A percentile compares a stretch with the other conserved stretches of the same genome.
phyloP scores from a whole-genome alignment of 1,139 yeast species.

The Wickerhamiella pararugosa region DNA sequence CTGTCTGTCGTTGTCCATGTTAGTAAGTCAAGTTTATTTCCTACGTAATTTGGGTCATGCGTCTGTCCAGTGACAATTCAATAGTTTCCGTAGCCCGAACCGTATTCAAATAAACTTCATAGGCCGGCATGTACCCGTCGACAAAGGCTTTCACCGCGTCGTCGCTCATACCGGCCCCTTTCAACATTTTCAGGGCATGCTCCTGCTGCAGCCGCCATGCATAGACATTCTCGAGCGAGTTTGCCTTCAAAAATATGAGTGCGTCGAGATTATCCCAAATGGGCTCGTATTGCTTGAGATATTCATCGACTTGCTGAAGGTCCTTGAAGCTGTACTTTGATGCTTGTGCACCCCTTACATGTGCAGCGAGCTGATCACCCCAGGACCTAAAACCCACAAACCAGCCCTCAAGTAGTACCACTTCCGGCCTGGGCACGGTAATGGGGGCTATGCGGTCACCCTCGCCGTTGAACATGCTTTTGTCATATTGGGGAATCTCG shows the following conservation, averaged over 20 bases:
- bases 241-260: slow-evolving; percentile 50
- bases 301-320: slow-evolving; percentile 34
- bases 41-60: neutral
- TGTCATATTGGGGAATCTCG: slow-evolving; percentile 61
- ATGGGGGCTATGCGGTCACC: slow-evolving; percentile 50
- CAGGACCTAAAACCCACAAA: slow-evolving; percentile 60
- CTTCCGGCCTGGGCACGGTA: slow-evolving; percentile 22
- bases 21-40: neutral
- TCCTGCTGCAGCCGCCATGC: slow-evolving; percentile 82
- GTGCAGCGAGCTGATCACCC: slow-evolving; percentile 9
- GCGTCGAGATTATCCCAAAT: slow-evolving; percentile 47
- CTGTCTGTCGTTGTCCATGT: no score
- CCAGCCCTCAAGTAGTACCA: slow-evolving; percentile 88
- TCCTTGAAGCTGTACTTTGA: slow-evolving; percentile 20
- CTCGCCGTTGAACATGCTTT: slow-evolving; percentile 52
- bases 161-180: slow-evolving; percentile 72
- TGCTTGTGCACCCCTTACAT: neutral
- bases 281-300: slow-evolving; percentile 34
- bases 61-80: neutral
- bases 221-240: slow-evolving; percentile 46
- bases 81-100: neutral
- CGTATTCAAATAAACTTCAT: slow-evolving; percentile 45
- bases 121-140: slow-evolving; percentile 76
- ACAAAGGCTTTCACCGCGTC: slow-evolving; percentile 51
- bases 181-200: slow-evolving; percentile 37